Conservation (phyloP, 768 basidiomycete species). For the Termitomyces eurrhizus region DNA sequence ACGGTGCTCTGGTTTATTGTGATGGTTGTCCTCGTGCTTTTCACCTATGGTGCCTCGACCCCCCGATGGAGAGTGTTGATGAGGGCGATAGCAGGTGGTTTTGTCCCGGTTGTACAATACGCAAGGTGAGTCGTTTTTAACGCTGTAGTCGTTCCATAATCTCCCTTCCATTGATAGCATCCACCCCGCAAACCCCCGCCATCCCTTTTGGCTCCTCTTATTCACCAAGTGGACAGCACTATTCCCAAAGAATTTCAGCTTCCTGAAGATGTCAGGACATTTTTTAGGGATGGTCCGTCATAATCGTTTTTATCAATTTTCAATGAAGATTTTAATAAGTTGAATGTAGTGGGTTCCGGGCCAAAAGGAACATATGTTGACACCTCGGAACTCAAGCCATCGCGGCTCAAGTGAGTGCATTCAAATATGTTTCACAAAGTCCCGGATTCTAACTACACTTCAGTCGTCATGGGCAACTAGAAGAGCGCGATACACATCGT, state of each 20-base stretch:
- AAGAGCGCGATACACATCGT: conserved; percentile 87
- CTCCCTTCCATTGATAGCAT: conserved; percentile 38
- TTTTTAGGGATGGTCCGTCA: conserved; percentile 82
- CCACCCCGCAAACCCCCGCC: conserved; percentile 64
- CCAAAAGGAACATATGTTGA: conserved; percentile 84
- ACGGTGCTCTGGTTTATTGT: conserved; percentile 89
- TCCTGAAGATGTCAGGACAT: conserved; percentile 76
- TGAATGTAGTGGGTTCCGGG: conserved; percentile 64
- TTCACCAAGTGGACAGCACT: conserved; percentile 60
- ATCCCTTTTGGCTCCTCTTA: conserved; percentile 67
- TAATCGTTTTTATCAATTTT: conserved; percentile 6
- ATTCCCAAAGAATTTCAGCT: conserved; percentile 84
- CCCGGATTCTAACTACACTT: conserved; percentile 8
- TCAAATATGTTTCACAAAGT: conserved; percentile 3
- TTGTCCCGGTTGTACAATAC: conserved; percentile 67
- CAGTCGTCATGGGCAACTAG: conserved; percentile 83
- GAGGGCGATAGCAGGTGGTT: conserved; percentile 84
- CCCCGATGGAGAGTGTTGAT: conserved; percentile 86
- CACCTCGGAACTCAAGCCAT: conserved; percentile 67
- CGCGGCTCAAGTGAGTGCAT: conserved; percentile 73
- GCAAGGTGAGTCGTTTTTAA: conserved; percentile 47
- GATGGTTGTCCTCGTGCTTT: conserved; percentile 96
- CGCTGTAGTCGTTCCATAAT: conserved; percentile 12
- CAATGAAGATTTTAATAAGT: conserved; percentile 12
- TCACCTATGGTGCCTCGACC: conserved; percentile 95